Percentiles rank a stretch among this genome's conserved stretches.
These are phyloP conservation scores for Acer negundo DNA, from an alignment of 345 rosid species.

Conservation along the genomic window DNA sequence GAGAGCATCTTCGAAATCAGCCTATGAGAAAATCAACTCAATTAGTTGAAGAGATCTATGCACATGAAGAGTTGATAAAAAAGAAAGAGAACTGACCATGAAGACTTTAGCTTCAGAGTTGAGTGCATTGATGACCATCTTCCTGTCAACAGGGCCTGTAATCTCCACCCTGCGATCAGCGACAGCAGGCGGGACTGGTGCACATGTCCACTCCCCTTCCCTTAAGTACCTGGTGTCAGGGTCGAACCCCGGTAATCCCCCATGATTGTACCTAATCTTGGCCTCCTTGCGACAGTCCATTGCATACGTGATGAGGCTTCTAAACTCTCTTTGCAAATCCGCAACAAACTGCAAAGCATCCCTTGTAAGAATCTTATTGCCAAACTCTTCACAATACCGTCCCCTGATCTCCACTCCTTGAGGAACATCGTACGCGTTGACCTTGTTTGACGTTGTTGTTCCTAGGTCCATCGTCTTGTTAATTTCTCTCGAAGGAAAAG, in stretches of 20 bases:
- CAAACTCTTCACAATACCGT: slow-evolving; percentile 61
- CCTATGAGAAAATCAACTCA: slow-evolving; percentile 37
- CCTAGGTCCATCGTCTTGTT: slow-evolving; percentile 27
- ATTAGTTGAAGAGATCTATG: too few relatives aligned
- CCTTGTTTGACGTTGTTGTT: slow-evolving; percentile 25
- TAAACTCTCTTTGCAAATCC: slow-evolving; percentile 75
- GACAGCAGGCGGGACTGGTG: slow-evolving; percentile 65
- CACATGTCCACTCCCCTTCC: slow-evolving; percentile 76
- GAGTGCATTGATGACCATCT: slow-evolving; percentile 96
- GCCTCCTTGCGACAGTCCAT: slow-evolving; percentile 80
- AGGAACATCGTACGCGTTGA: slow-evolving; percentile 51
- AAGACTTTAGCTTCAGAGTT: slow-evolving; percentile 96
- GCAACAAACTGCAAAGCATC: slow-evolving; percentile 84
- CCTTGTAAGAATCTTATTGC: slow-evolving; percentile 55
- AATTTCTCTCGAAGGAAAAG: too few relatives aligned
- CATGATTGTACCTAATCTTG: slow-evolving; percentile 51
- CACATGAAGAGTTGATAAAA: too few relatives aligned
- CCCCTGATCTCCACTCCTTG: slow-evolving; percentile 83
- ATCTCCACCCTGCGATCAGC: slow-evolving; percentile 87
- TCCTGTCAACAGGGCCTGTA: slow-evolving; percentile 90
- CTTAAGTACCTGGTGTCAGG: slow-evolving; percentile 72
- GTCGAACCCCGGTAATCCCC: slow-evolving; percentile 72
- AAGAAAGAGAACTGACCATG: slow-evolving; percentile 50
- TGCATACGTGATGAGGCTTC: slow-evolving; percentile 63
- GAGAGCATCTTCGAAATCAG: slow-evolving; percentile 89